Base-by-base conservation (phyloP, 2,329 filamentous ascomycete species). In the Alternaria conjuncta region DNA sequence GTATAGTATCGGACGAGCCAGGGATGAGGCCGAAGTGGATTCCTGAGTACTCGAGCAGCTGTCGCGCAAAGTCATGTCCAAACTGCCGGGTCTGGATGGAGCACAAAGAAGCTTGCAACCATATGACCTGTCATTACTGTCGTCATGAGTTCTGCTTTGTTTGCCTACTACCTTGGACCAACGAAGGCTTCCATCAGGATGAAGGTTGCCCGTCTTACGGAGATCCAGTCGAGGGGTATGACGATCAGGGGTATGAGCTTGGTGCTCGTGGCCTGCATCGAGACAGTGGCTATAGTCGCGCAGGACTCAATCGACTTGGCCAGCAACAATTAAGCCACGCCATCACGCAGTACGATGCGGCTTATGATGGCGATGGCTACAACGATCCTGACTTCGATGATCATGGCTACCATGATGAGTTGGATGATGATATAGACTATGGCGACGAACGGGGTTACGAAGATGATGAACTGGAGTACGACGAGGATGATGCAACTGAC, bases 1-100 rank as follows among this genome's bases (percentile, higher is more conserved):
- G 66, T n/a, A 4, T 25, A 4, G 9, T 32, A 15, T 23, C 18
- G 4, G 30, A 30, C 11, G 58, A 55, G 5, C 32, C 28, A 9
- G 12, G 6, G 0, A 12, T 20, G 6, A 46, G 49, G 13, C 67
- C 65, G n/a, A 36, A 36, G 7, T 69, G 67, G 65, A 12, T 69
- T 2, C 65, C 65, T 1, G 46, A 55, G 5, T 71, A 71, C 44
- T 46, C 61, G 2, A 2, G 20, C 2, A 49, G 49, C 21, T 66
- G 57, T 43, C 67, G 67, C 7, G 63, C 58, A 28, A 71, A 71
- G 26, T 61, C 28, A 15, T 71, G 67, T 57, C 67, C 67, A 1
- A 32, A 32, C 3, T 66, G 69, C 41, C 46, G 32, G 13, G 32
- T 50, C 4, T 65, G 64, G 63, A 64, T 69, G 45, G 56, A 71